phyloP scores from a whole-genome alignment of 331 rosid genomes.

The Erythrophleum ivorense region DNA sequence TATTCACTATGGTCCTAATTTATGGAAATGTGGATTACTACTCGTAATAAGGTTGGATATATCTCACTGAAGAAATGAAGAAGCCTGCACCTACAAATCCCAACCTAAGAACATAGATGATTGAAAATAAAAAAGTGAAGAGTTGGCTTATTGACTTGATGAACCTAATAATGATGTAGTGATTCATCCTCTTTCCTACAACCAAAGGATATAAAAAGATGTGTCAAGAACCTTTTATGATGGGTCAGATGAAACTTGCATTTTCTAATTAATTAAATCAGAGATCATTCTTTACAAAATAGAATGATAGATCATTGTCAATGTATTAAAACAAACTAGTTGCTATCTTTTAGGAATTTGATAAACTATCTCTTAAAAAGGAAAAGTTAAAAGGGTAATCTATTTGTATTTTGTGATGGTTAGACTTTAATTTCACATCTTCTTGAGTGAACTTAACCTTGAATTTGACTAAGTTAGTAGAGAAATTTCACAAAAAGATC shows the following conservation, averaged over 20 bases:
- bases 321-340: neutral
- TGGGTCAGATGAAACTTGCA: neutral
- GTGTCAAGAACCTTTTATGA: neutral
- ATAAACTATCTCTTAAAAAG: neutral
- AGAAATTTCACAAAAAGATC: neutral
- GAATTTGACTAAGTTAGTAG: constrained; percentile 7
- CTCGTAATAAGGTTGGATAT: neutral
- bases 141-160: no score
- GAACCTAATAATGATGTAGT: neutral
- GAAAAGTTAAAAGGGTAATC: neutral
- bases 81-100: neutral
- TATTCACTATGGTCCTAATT: neutral
- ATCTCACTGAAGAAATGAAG: neutral
- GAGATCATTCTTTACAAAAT: neutral
- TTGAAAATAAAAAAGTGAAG: neutral
- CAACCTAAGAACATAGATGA: neutral
- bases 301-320: neutral
- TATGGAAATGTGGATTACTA: neutral
- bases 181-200: neutral
- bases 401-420: neutral
- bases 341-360: neutral
- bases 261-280: constrained; percentile 15
- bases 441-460: constrained; percentile 3
- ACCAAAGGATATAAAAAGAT: constrained; percentile 2
- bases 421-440: constrained; percentile 1